These are phyloP conservation scores for Acanthamoeba triangularis DNA, from an alignment of 208 protist genomes.

Conservation along the genomic window DNA sequence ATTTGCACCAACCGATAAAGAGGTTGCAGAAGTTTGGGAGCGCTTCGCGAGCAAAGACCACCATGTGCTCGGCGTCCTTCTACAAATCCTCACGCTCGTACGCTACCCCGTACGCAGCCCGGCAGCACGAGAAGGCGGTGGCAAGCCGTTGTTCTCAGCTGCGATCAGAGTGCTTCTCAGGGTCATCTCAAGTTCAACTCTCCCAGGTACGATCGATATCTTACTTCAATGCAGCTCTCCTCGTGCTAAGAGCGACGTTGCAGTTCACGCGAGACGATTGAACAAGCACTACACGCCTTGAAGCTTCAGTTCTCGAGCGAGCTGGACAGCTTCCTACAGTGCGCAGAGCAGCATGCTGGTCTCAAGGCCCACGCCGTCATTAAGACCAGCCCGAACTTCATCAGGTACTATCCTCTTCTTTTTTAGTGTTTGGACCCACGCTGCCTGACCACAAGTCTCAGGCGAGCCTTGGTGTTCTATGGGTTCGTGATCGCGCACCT, in stretches of 20 bases:
- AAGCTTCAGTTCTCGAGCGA: slow-evolving; percentile 35
- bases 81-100: slow-evolving; percentile 1
- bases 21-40: background rate
- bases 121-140: background rate
- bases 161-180: background rate
- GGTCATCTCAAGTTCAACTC: background rate
- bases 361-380: background rate
- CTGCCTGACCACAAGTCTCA: background rate
- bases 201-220: background rate
- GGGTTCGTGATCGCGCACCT: slow-evolving; percentile 2
- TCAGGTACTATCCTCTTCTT: background rate
- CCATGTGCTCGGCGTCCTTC: background rate
- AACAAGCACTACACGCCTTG: background rate
- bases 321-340: slow-evolving; percentile 23
- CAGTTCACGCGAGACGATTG: background rate
- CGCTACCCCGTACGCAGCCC: background rate
- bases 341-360: background rate
- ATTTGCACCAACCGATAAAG: background rate
- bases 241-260: background rate
- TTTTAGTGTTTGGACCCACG: background rate
- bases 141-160: background rate
- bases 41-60: slow-evolving; percentile 29
- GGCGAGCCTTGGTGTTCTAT: slow-evolving; percentile 7
- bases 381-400: background rate
- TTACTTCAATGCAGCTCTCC: background rate